Base-by-base conservation (phyloP, 129 eudicot species). In the Cynara cardunculus region DNA sequence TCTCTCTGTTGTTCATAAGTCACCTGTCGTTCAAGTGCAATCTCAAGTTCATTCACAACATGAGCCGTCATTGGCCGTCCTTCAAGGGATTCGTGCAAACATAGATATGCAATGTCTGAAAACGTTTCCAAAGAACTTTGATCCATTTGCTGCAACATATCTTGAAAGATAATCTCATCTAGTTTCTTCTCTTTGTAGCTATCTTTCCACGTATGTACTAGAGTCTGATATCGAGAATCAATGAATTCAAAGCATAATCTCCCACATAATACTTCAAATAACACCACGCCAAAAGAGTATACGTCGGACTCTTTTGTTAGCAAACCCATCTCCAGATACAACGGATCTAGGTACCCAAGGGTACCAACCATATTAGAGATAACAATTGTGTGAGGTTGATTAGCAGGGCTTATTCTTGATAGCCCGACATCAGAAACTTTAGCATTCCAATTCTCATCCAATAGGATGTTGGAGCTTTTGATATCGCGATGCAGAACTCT, bases 271-370 rank as follows among this genome's bases (percentile, higher is more conserved):
- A 32, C 72, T 62, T 76, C 80, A 34, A 76, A 76, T 14, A 76
- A 64, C 35, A 76, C 80, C 16, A 65, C 80, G 7, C 80, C 80
- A 64, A 76, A 76, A 13, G 80, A 75, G 79, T 75, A 75, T 18
- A 75, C 79, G 21, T 56, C 78, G 0, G 79, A 75, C 31, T 74
- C 67, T 74, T 74, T 74, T 26, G 78, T 46, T 22, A 74, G 18
- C 25, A 74, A 7, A 7, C 78, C 69, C 67, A 25, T 46, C 1
- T 27, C 19, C 0, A 16, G 26, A n/a, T 74, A 74, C 18, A 49
- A 2, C 18, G 78, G 78, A 74, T 74, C 78, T 8, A 26, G 10
- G 2, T 74, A 74, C 18, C 78, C 78, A 3, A 1, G 7, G 5
- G 80, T 59, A 46, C 80, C 80, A 11, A 61, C 32, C 0, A 25